Evolutionary conservation across 73 alveolate species (phyloP).

Genomic region (Strombidium stylifer): DNA sequence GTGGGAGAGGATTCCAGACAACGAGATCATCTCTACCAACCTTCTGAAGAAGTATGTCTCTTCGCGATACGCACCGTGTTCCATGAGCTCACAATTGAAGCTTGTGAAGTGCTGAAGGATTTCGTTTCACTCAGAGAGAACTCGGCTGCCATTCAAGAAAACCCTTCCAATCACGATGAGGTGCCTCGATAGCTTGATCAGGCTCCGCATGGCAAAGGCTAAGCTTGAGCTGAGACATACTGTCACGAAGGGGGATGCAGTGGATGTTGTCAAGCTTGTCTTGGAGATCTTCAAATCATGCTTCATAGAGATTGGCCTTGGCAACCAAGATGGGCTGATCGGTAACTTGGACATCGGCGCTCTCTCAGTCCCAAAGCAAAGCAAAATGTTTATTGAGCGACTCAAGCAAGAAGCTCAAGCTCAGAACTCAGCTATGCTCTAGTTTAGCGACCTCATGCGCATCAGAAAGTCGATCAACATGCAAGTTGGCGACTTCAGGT

Average conservation of each 20-base stretch:
- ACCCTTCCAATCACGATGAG: constrained; percentile 76
- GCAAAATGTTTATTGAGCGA: constrained; percentile 65
- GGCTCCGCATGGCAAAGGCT: constrained; percentile 82
- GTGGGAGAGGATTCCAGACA: constrained; percentile 33
- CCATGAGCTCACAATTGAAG: constrained; percentile 70
- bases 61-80: constrained; percentile 49
- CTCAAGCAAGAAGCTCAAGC: constrained; percentile 56
- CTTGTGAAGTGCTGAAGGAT: constrained; percentile 69
- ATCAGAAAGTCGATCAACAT: constrained; percentile 65
- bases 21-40: constrained; percentile 42
- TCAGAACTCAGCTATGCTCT: constrained; percentile 51
- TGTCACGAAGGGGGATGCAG: constrained; percentile 82
- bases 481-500: constrained; percentile 84
- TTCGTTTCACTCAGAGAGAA: constrained; percentile 71
- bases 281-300: constrained; percentile 74
- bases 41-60: constrained; percentile 61
- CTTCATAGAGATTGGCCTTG: not conserved
- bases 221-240: constrained; percentile 65
- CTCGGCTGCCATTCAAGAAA: constrained; percentile 21
- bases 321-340: constrained; percentile 11
- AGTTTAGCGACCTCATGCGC: constrained; percentile 52
- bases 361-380: constrained; percentile 74
- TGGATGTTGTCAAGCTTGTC: constrained; percentile 68
- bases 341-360: constrained; percentile 38
- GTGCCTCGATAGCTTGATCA: constrained; percentile 75